Base-by-base conservation (phyloP, 768 basidiomycete genomes). In the Dentipellis fragilis region DNA sequence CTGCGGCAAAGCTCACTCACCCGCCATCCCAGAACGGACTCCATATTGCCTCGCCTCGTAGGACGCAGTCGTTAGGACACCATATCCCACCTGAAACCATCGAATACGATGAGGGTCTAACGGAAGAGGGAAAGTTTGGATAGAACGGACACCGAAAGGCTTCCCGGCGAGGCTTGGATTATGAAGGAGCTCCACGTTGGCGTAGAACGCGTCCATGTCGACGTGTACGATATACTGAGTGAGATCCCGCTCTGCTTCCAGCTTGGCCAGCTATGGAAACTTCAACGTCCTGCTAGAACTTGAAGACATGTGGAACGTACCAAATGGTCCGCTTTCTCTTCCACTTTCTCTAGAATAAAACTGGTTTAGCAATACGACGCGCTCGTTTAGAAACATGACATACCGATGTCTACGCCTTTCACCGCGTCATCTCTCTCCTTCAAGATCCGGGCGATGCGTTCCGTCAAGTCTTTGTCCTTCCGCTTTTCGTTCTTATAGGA, bases 141-240 rank as follows among this genome's bases (percentile, higher is more conserved):
- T 29, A 49, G 12, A 37, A 67, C 74, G 29, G 63, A 87, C 89
- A 23, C 77, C 87, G 65, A 91, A 91, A 0, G 89, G 77, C 62
- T 89, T 90, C 17, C 81, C 85, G 35, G 74, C 71, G 38, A 87
- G 80, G 61, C 71, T 71, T 14, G 83, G 84, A 60, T 87, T 70
- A 60, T 83, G 72, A 19, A 87, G 75, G 1, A 85, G 69, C 66
- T 93, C 90, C 1, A 91, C 89, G 50, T 77, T 88, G 10, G 89
- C 88, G 60, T 79, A 93, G 71, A 95, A 96, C 3, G 92, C 91
- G 67, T 97, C 95, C 83, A 94, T 93, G 65, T 99, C 96, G 34
- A 96, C 84, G 65, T 98, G 93, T 5, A 97, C 89, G 57, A 99
- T 89, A 17, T 72, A 78, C 67, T 94, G 89, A 2, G 79, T 78